Conservation (phyloP, 179 eudicot species). For the Beta lomatogona region DNA sequence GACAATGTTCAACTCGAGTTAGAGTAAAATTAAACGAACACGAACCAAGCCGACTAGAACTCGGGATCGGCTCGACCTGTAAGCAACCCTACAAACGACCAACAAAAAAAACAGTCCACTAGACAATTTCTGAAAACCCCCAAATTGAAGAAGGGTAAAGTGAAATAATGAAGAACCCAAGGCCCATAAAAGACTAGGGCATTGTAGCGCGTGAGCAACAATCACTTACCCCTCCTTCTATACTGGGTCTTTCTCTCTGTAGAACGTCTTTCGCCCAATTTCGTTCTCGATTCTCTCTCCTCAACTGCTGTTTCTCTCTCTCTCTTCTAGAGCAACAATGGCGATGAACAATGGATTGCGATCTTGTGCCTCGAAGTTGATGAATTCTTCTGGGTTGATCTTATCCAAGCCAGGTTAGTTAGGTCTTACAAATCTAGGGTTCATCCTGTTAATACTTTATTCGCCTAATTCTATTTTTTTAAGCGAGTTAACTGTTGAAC, state of each 20-base stretch:
- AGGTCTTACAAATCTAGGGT: slow-evolving; percentile 17
- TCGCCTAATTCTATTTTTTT: background rate
- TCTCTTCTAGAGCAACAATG: slow-evolving; percentile 37
- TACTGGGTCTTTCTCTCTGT: background rate
- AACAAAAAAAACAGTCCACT: no score
- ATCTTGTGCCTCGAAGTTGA: slow-evolving; percentile 59
- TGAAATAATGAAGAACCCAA: no score
- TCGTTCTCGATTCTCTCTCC: slow-evolving; percentile 12
- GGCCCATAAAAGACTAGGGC: slow-evolving; percentile 20
- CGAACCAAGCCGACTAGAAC: no score
- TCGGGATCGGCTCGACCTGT: no score
- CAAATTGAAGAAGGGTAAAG: no score
- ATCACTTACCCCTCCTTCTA: background rate
- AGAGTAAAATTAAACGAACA: no score
- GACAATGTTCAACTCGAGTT: no score
- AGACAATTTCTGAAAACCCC: no score
- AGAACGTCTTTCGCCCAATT: background rate
- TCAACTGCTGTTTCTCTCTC: background rate
- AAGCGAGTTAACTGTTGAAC: background rate
- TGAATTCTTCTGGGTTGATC: slow-evolving; percentile 52
- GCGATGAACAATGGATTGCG: slow-evolving; percentile 70
- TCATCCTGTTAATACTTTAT: background rate
- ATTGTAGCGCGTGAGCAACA: background rate
- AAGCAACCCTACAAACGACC: no score
- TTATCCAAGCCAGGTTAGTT: slow-evolving; percentile 58